Conservation (phyloP, 352 stramenopile species). For the Phytophthora podocarpi region DNA sequence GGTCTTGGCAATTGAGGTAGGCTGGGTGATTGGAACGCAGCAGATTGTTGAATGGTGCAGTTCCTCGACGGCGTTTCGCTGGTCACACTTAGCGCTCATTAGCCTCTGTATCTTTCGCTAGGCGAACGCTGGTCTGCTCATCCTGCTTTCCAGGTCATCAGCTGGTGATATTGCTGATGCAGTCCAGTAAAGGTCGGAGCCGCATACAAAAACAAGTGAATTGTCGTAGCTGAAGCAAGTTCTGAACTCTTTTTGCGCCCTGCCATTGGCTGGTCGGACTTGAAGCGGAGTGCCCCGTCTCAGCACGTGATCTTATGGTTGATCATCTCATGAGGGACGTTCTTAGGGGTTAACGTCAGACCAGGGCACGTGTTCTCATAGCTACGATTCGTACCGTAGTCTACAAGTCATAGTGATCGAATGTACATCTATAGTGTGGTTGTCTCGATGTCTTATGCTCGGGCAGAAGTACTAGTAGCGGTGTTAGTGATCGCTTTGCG, state of each 20-base stretch:
- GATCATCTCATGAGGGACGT: no score
- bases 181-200: constrained; percentile 19
- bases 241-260: constrained; percentile 12
- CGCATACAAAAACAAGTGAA: constrained; percentile 11
- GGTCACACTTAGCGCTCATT: no score
- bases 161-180: constrained; percentile 24
- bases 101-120: constrained; percentile 7
- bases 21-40: background rate
- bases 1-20: background rate
- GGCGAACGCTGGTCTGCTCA: background rate
- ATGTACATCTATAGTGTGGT: no score
- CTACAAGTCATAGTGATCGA: no score
- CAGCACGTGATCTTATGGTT: constrained; percentile 4
- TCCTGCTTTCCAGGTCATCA: constrained; percentile 12
- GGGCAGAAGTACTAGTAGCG: no score
- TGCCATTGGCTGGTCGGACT: constrained; percentile 8
- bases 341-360: no score
- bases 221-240: constrained; percentile 1
- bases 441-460: no score
- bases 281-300: constrained; percentile 18
- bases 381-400: no score
- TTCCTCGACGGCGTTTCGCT: background rate
- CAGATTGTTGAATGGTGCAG: constrained; percentile 22
- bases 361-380: constrained; percentile 13
- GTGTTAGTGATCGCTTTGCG: background rate